Percentiles rank a stretch among this genome's conserved stretches.
Conservation (phyloP, 768 basidiomycete genomes). For the Cubamyces lactineus region DNA sequence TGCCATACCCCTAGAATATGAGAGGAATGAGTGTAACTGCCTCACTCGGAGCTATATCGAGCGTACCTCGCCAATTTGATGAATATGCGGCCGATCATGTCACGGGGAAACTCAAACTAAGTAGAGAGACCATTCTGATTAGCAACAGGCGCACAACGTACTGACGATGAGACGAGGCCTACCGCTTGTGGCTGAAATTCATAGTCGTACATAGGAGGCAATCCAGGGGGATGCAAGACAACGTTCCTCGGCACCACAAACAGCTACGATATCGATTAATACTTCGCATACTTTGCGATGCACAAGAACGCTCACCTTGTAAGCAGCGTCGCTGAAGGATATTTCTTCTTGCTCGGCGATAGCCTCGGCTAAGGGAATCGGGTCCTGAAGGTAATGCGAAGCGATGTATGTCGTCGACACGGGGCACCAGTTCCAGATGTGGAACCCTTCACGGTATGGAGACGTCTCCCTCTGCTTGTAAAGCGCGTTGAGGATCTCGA, state of each 20-base stretch:
- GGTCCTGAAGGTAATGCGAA: neutral
- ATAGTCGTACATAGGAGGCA: constrained; percentile 13
- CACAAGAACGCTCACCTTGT: neutral
- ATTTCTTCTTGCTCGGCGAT: neutral
- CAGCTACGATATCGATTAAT: neutral
- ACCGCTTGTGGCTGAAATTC: constrained; percentile 12
- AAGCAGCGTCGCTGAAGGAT: neutral
- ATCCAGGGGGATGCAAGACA: neutral
- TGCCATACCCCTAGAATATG: no score
- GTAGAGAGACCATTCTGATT: no score
- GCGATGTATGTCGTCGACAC: neutral
- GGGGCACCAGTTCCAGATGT: neutral
- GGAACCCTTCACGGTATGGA: neutral
- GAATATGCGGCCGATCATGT: no score
- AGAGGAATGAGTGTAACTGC: no score
- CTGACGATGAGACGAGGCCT: neutral
- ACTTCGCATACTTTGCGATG: neutral
- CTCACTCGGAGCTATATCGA: no score
- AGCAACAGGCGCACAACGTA: no score
- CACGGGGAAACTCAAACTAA: no score
- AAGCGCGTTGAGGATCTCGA: neutral
- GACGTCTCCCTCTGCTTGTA: neutral
- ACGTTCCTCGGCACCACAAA: neutral
- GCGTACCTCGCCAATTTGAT: no score
- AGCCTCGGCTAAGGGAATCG: neutral